Evolutionary conservation across 2,329 filamentous ascomycete species (phyloP), one percentile per base, ranked within the genome.

Genomic region (Arachnomyces sp.): DNA sequence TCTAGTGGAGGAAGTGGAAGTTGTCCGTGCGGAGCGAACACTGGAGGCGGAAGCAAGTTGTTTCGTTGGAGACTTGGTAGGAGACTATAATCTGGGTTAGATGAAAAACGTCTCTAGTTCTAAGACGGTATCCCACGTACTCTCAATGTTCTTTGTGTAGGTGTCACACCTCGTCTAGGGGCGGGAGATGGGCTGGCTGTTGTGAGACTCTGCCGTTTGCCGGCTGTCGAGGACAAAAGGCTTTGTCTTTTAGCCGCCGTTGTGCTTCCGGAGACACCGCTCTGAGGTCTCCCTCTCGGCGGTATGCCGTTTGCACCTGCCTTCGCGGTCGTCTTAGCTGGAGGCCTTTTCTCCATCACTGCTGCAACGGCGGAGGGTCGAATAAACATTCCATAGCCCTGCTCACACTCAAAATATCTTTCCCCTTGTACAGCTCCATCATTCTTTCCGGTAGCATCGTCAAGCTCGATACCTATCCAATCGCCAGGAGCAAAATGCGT

Each of bases 401-500:
- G 65, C 36, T 72, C 61, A 52, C 90, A 96, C 36, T 89, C 79
- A 53, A 95, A 96, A 60, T 96, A 96, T 14, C 86, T 74, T 57
- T 86, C 77, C 46, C 87, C 89, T 61, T 90, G 78, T 34, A 96
- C 86, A 40, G 84, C 83, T 49, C 90, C 90, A 72, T 96, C 87
- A 54, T 96, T 96, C 70, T 96, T 96, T 25, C 92, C 90, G 14
- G 75, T 78, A 39, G 81, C 72, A 34, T 86, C 83, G 38, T 87
- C 80, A 42, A 96, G 77, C 68, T 95, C 89, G 44, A 96, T 77
- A 48, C 90, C 90, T 44, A 95, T 73, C 87, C 89, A 96, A 46
- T 85, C 80, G 47, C 89, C 90, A 4, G 74, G 69, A 43, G 87
- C 80, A 65, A 96, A 95, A 52, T 77, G 70, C 29, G 90, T 87